Conservation (phyloP, 1,139 yeast genomes). For the Geotrichum restrictum region DNA sequence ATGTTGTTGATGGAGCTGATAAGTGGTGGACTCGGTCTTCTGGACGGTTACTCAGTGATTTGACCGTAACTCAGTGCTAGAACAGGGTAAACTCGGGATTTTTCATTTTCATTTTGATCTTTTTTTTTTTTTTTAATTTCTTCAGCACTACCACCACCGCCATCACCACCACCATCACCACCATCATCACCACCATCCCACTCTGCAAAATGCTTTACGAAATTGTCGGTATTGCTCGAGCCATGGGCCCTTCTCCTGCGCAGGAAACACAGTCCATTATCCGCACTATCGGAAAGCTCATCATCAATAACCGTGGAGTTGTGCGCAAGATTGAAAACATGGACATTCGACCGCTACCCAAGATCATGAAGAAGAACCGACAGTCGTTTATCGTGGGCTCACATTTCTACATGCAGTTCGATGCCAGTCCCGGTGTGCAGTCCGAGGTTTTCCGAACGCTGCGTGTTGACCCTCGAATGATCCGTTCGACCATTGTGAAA, state of each 20-base stretch:
- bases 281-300: constrained; percentile 76
- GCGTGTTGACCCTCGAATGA: constrained; percentile 83
- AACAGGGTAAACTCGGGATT: background rate
- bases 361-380: constrained; percentile 77
- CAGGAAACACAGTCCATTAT: constrained; percentile 51
- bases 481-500: constrained; percentile 70
- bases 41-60: constrained; percentile 2
- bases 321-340: constrained; percentile 75
- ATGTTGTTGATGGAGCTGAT: background rate
- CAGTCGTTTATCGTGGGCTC: constrained; percentile 88
- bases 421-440: constrained; percentile 80
- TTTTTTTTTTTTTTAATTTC: too few species aligned
- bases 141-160: too few species aligned
- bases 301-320: constrained; percentile 87
- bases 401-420: constrained; percentile 82
- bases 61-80: background rate
- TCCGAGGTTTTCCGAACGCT: constrained; percentile 76
- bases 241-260: constrained; percentile 32
- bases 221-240: constrained; percentile 79
- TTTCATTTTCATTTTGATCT: too few species aligned
- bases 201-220: constrained; percentile 69
- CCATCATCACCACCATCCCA: background rate
- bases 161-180: too few species aligned
- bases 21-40: background rate
- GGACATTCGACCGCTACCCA: constrained; percentile 77